Base-by-base conservation (phyloP, 1,284 basidiomycete species). In the Cystobasidiaceae sp. region DNA sequence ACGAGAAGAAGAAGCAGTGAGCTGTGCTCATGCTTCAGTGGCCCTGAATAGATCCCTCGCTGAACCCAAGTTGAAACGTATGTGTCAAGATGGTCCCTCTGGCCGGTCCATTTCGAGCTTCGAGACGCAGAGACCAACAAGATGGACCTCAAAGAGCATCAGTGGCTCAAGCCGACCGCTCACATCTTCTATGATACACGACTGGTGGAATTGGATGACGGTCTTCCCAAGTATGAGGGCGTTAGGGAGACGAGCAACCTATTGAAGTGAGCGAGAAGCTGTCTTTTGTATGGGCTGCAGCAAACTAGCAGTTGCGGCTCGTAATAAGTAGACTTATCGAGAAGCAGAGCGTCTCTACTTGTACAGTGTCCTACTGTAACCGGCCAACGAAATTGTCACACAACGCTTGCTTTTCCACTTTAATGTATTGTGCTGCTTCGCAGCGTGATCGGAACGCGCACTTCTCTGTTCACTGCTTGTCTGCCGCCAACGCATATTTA, bases 101-200 rank as follows among this genome's bases (percentile, higher is more conserved):
- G 60, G 60, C 50, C 60, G 6, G 51, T 44, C 15, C 30, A 39
- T 21, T 63, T 63, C 30, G n/a, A 54, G 37, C 51, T 55, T 39
- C 60, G 60, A 17, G 43, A 63, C 32, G 8, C 19, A 11, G 28
- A 21, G 33, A 63, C 39, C 8, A 45, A 55, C 25, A 17, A n/a
- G 4, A n/a, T 63, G 19, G 30, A 54, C n/a, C 9, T 45, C 9
- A 30, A 46, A 27, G 21, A 54, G 1, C 1, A 25, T 3, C 25
- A 1, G 2, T 63, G 60, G 60, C 43, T 63, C 21, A 30, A 54
- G 25, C 60, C 60, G 4, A 63, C 60, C 21, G 21, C 50, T 17
- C 60, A 63, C 32, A 52, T 54, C 11, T 63, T 63, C 51, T 63
- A 55, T 23, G 37, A n/a, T 17, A 63, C 60, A 4, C 49, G 33